phyloP scores from a whole-genome alignment of 805 yeast genomes.

The Cephaloascus fragrans region DNA sequence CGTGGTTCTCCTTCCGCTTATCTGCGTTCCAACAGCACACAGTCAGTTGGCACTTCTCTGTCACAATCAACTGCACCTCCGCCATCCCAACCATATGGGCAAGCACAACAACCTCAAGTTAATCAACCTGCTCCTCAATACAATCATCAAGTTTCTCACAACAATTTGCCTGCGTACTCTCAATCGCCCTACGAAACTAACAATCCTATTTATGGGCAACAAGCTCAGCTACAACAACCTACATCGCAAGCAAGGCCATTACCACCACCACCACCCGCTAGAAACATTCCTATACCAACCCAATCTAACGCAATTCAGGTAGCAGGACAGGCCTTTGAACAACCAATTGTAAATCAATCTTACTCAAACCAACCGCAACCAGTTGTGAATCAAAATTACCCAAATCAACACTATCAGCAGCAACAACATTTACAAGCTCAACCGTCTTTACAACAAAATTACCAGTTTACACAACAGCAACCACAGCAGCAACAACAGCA shows the following conservation, averaged over 20 bases:
- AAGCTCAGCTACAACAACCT: no score
- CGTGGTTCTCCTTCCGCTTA: conserved; percentile 6
- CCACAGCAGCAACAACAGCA: not conserved
- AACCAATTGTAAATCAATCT: no score
- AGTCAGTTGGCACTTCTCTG: not conserved
- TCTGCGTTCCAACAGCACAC: no score
- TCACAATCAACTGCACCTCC: conserved; percentile 1
- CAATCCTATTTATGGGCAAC: no score
- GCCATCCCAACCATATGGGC: conserved; percentile 4
- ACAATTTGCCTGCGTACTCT: no score
- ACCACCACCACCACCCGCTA: not conserved
- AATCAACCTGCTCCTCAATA: conserved; percentile 1
- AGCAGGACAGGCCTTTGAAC: no score
- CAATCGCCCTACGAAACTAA: no score
- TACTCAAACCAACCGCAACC: not conserved
- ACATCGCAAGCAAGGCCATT: not conserved
- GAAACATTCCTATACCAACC: no score
- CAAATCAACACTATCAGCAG: conserved; percentile 1
- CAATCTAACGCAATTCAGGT: no score
- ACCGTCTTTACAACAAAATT: not conserved
- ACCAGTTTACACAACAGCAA: not conserved
- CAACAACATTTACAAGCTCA: not conserved
- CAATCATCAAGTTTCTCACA: no score
- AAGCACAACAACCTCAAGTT: conserved; percentile 5
- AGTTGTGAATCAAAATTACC: conserved; percentile 1